Evolutionary conservation across 225 moss, liverwort and hornwort genomes (phyloP), one percentile per base, ranked within the genome.

Genomic region (Takakia lepidozioides): DNA sequence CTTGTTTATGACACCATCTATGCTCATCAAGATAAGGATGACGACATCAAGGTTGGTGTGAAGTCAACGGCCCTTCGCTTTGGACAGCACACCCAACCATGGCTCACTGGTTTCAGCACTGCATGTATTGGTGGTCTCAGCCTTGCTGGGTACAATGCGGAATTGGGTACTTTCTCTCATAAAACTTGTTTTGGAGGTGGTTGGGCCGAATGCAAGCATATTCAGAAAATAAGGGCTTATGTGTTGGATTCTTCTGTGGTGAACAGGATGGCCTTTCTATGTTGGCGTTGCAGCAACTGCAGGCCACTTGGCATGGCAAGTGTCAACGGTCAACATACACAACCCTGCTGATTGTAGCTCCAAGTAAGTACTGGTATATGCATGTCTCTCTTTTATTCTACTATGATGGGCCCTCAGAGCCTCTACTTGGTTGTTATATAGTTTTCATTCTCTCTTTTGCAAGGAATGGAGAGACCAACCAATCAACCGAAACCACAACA

Each of bases 1-100:
- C 75, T 99, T 45, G 87, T 99, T 19, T 99, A 99, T 65, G 98
- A 91, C 60, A 99, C 98, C 2, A 99, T 99, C 2, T 99, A 99
- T 60, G 98, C 98, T 29, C 98, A 99, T 46, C 98, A 99, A 72
- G 93, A 95, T 38, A 93, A 86, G 57, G 78, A 76, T 10, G 93
- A 93, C 55, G 93, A 93, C 57, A 20, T 65, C 27, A 86, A 52
- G 62, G 86, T 82, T 38, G 89, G 93, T 25, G 93, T 89, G 51
- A 86, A 76, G 55, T 95, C 93, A 55, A 95, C 93, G 8, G 93
- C 93, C 20, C 59, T 95, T 49, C 65, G 78, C 5, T 95, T 95
- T 47, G 93, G 93, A 41, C 24, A 67, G 15, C 24, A 77, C 7
- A 84, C 93, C 28, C 76, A 53, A 37, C 4, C 57, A 18, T 95